A percentile compares a stretch with the other conserved stretches of the same genome.
phyloP scores from a whole-genome alignment of 1,139 yeast genomes.

The Yamadazyma diospyri region DNA sequence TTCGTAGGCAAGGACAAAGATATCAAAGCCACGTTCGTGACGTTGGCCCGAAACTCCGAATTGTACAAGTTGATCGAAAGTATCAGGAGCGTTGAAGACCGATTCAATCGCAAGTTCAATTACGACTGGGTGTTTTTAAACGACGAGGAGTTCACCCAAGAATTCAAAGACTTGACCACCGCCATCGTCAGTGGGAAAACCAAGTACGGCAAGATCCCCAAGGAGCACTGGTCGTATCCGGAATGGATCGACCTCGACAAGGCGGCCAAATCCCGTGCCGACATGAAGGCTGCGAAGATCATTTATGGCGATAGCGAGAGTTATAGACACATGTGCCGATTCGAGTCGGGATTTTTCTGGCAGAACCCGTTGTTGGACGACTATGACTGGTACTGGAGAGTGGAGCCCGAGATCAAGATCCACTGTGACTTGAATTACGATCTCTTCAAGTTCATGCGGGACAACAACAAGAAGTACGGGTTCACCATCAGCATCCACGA shows the following conservation, averaged over 20 bases:
- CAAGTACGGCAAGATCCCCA: slow-evolving; percentile 57
- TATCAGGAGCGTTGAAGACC: slow-evolving; percentile 66
- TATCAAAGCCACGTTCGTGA: slow-evolving; percentile 61
- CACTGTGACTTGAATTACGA: slow-evolving; percentile 66
- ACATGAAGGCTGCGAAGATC: slow-evolving; percentile 47
- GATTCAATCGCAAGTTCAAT: slow-evolving; percentile 62
- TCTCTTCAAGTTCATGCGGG: slow-evolving; percentile 59
- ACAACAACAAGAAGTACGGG: slow-evolving; percentile 58
- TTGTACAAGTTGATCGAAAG: slow-evolving; percentile 59
- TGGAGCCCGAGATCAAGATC: slow-evolving; percentile 63
- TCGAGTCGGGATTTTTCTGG: slow-evolving; percentile 65
- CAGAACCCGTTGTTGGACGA: slow-evolving; percentile 49
- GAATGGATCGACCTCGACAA: slow-evolving; percentile 59
- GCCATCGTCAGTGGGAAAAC: slow-evolving; percentile 58
- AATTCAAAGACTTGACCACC: slow-evolving; percentile 48
- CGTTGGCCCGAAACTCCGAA: slow-evolving; percentile 62
- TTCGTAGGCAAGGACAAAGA: slow-evolving; percentile 19
- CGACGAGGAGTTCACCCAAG: slow-evolving; percentile 56
- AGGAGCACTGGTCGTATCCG: slow-evolving; percentile 72
- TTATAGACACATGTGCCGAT: slow-evolving; percentile 78
- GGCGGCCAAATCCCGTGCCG: slow-evolving; percentile 47
- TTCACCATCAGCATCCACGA: slow-evolving; percentile 67
- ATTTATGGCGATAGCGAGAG: slow-evolving; percentile 62
- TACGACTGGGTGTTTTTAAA: slow-evolving; percentile 83
- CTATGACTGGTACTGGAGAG: slow-evolving; percentile 70